Percentiles rank a stretch among this genome's conserved stretches.
phyloP scores from a whole-genome alignment of 805 yeast species.

The Candida michaelii region DNA sequence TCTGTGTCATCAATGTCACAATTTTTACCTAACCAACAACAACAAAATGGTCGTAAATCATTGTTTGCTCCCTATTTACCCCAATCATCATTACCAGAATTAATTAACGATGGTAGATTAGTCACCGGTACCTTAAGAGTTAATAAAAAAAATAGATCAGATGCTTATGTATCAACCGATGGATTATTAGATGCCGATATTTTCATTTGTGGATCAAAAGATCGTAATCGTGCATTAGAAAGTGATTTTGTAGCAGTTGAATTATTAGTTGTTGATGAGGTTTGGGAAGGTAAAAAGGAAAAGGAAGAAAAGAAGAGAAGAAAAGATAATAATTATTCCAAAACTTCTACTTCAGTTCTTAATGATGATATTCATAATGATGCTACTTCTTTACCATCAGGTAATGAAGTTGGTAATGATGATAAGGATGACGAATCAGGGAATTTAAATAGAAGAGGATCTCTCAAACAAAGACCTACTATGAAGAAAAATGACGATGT shows the following conservation, averaged over 20 bases:
- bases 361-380: constrained; percentile 77
- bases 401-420: constrained; percentile 17
- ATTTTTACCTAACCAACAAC: constrained; percentile 30
- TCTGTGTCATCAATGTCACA: constrained; percentile 52
- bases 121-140: constrained; percentile 93
- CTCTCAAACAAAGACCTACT: constrained; percentile 91
- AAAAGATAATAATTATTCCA: constrained; percentile 54
- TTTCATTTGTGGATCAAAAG: constrained; percentile 97
- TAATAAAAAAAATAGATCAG: constrained; percentile 93
- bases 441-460: constrained; percentile 70
- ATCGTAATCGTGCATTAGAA: constrained; percentile 94
- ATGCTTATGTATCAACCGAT: constrained; percentile 97
- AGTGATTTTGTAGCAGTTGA: constrained; percentile 97
- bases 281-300: constrained; percentile 94
- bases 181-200: constrained; percentile 95
- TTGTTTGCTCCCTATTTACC: constrained; percentile 95
- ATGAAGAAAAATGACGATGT: constrained; percentile 98
- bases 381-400: constrained; percentile 58
- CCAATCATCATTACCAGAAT: constrained; percentile 85
- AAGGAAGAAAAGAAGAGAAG: constrained; percentile 96
- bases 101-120: constrained; percentile 84
- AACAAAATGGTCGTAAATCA: constrained; percentile 59
- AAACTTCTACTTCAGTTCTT: constrained; percentile 36
- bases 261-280: constrained; percentile 91
- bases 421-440: constrained; percentile 34